Evolutionary conservation across 2,329 filamentous ascomycete species (phyloP), one percentile per base, ranked within the genome.

Genomic region (Gnomoniopsis sp.): DNA sequence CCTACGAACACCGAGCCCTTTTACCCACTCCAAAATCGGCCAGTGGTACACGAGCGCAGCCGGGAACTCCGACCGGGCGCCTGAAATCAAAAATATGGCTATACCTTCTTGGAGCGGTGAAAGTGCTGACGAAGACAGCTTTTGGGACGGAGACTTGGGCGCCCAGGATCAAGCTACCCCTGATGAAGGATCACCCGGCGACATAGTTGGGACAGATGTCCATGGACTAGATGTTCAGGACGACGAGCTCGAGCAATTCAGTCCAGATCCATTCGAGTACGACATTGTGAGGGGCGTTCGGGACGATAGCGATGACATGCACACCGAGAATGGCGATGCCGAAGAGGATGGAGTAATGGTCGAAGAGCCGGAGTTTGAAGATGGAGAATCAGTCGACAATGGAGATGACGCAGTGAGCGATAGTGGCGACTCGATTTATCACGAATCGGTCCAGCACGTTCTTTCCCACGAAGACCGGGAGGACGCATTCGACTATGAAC

Each of bases 401-500:
- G 75, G 72, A 49, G 77, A 75, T 33, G 78, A 78, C 22, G 22
- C 22, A 14, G 19, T 59, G 6, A 88, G 87, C 66, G 87, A 90
- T 65, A 86, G 86, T 63, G 78, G 84, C 66, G 80, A 86, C 55
- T 83, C 83, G 14, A 76, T 87, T 7, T 87, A 89, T 66, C 84
- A 88, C 65, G 86, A 87, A 65, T 77, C 81, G 0, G 71, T 80
- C 50, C 79, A 84, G 56, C 80, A 84, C 53, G 81, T 82, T 10
- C 75, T 89, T 6, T 91, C 91, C 0, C 93, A 98, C 68, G 93
- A 98, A 74, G 92, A 97, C 71, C 89, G 93, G 21, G 88, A 93
- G 65, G 93, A 98, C 72, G 93, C 93, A 1, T 98, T 98, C 68
- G 93, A 98, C 71, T 98, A 98, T 63, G 90, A 96, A 71, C 88